Evolutionary conservation across 441 rosid species (phyloP).

Genomic region (Croton laevigatus): DNA sequence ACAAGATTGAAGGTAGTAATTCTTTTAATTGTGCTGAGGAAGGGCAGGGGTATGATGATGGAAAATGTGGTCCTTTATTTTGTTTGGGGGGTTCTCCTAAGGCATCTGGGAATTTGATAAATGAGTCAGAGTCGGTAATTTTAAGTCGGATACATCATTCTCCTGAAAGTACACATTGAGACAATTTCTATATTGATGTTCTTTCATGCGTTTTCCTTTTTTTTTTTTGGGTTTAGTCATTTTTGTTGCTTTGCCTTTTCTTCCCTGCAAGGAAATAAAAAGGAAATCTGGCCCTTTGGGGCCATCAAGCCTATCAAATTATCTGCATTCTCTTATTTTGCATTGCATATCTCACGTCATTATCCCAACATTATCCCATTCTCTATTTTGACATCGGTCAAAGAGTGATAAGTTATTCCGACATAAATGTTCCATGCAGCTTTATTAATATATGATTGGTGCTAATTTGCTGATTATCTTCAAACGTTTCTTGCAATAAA

Average conservation of each 20-base stretch:
- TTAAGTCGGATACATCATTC: conserved; percentile 97
- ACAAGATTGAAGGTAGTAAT: conserved; percentile 24
- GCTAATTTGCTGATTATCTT: too few relatives aligned
- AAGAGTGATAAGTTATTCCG: too few relatives aligned
- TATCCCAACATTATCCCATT: neutral
- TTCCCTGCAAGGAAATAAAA: conserved; percentile 12
- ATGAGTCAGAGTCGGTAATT: conserved; percentile 67
- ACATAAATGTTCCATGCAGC: too few relatives aligned
- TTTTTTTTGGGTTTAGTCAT: neutral
- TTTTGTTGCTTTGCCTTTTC: neutral
- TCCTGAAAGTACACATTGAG: conserved; percentile 98
- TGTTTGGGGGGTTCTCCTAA: conserved; percentile 44
- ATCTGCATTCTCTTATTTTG: neutral
- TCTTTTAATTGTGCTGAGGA: conserved; percentile 23
- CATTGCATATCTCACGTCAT: neutral
- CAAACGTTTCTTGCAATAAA: too few relatives aligned
- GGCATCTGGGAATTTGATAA: conserved; percentile 49
- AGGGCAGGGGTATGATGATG: conserved; percentile 32
- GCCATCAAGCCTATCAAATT: neutral
- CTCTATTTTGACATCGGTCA: neutral
- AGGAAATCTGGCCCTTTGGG: neutral
- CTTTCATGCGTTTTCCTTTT: conserved; percentile 10
- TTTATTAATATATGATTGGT: too few relatives aligned
- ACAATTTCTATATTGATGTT: conserved; percentile 47
- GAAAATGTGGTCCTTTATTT: conserved; percentile 38